Percentiles rank a stretch among this genome's conserved stretches.
phyloP scores from a whole-genome alignment of 2,329 filamentous ascomycete genomes.

The Sporothrix mexicana region DNA sequence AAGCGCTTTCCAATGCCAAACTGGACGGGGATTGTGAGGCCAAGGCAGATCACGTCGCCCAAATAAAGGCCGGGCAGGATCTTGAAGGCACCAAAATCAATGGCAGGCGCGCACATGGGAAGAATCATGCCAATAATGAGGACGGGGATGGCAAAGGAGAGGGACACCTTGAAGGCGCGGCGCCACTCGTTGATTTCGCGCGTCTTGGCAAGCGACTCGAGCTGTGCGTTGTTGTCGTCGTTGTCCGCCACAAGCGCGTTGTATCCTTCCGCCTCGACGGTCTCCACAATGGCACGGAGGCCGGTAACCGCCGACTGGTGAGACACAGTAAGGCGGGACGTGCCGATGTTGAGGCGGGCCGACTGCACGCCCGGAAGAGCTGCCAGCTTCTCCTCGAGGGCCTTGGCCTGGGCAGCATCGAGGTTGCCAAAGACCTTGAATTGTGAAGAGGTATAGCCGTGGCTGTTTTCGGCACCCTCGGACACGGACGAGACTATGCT shows the following conservation, averaged over 20 bases:
- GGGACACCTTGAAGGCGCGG: conserved; percentile 76
- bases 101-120: conserved; percentile 77
- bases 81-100: conserved; percentile 77
- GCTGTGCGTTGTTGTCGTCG: conserved; percentile 94
- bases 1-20: conserved; percentile 96
- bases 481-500: conserved; percentile 77
- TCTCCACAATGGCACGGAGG: conserved; percentile 80
- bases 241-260: conserved; percentile 89
- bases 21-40: conserved; percentile 89
- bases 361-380: conserved; percentile 73
- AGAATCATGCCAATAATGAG: conserved; percentile 92
- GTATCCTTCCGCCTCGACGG: conserved; percentile 79
- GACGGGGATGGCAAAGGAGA: conserved; percentile 85
- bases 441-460: conserved; percentile 67
- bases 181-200: conserved; percentile 95
- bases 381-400: conserved; percentile 71
- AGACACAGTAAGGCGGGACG: conserved; percentile 73
- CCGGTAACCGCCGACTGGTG: conserved; percentile 76
- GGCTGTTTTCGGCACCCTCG: conserved; percentile 60
- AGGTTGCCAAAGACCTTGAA: conserved; percentile 84
- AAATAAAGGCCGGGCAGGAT: conserved; percentile 80
- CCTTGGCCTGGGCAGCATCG: conserved; percentile 72
- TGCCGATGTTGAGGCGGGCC: conserved; percentile 75
- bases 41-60: conserved; percentile 82
- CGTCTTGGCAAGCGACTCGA: conserved; percentile 95